Evolutionary conservation across 1,139 yeast species (phyloP), one percentile per base, ranked within the genome.

Genomic region (Yamadazyma atlantica): DNA sequence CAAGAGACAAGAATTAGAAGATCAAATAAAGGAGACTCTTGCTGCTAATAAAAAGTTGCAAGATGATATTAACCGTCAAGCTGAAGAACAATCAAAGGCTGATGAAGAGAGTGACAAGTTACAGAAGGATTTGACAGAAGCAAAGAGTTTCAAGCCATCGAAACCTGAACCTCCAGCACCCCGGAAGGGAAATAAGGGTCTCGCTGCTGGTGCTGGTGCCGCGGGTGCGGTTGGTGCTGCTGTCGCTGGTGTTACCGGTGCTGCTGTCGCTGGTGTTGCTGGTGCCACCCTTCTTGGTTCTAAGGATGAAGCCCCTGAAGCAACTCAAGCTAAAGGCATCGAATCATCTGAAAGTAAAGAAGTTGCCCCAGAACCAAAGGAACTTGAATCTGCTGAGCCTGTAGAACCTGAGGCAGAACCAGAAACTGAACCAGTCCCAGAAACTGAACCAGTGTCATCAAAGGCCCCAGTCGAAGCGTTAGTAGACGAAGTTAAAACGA

Each of bases 1-100:
- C 15, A 85, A 83, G 52, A 71, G 78, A 32, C 76, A 71, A 44
- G 75, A 69, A 35, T 56, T 69, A 38, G 62, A 60, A 46, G 45
- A 46, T 21, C 51, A 60, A 38, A 47, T 69, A 11, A 40, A 50
- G 3, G 72, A 66, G 30, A 44, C 59, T 24, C 62, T 61, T 37
- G 50, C 49, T 2, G 34, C 51, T 4, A 59, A 63, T 39, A 46
- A 43, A 22, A 44, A 51, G 24, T 46, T 60, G 15, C 58, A 62
- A 38, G 44, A 44, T 7, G 64, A 62, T n/a, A 46, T 62, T 29
- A 48, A 56, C 31, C 17, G 12, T 4, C 39, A 49, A 24, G 56
- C 57, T 11, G 58, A 55, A 36, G 51, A 53, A 19, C 56, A 61
- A 31, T 33, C 49, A 29, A 45, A 70, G 60, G 38, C 55, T 73